These are phyloP conservation scores for Trifolium dubium DNA, from an alignment of 306 rosid species.

Conservation along the genomic window DNA sequence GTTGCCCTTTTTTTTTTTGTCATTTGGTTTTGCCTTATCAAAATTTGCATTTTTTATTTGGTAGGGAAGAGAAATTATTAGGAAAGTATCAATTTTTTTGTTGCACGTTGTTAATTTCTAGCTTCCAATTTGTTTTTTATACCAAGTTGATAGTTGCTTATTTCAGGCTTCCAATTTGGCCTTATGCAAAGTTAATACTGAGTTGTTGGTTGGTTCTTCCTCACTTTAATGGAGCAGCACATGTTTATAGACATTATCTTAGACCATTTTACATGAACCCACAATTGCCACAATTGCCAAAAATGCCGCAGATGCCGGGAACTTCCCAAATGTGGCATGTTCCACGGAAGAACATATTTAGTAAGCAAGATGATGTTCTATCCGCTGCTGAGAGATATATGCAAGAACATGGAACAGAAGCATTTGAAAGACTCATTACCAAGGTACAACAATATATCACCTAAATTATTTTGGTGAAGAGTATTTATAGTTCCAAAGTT, in stretches of 20 bases:
- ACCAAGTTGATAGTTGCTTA: neutral
- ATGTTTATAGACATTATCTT: constrained; percentile 74
- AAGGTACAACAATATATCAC: constrained; percentile 51
- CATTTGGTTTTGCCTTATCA: neutral
- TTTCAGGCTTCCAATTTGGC: constrained; percentile 82
- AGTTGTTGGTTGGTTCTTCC: constrained; percentile 95
- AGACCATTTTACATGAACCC: constrained; percentile 89
- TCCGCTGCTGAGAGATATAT: constrained; percentile 82
- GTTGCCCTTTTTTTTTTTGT: neutral
- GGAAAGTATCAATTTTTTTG: neutral
- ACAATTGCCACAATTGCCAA: constrained; percentile 63
- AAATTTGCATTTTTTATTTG: neutral
- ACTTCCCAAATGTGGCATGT: constrained; percentile 73
- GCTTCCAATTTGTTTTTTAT: neutral
- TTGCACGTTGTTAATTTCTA: neutral
- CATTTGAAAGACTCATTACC: constrained; percentile 78
- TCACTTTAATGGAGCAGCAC: constrained; percentile 89
- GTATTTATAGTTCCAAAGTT: neutral
- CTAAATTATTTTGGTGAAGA: neutral
- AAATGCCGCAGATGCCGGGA: constrained; percentile 40
- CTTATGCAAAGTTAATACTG: constrained; percentile 75
- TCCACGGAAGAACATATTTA: constrained; percentile 72
- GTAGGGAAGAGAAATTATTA: neutral
- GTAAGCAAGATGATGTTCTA: constrained; percentile 70
- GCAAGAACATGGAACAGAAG: constrained; percentile 80